Evolutionary conservation across 352 stramenopile species (phyloP).

Genomic region (Globisporangium parvum): DNA sequence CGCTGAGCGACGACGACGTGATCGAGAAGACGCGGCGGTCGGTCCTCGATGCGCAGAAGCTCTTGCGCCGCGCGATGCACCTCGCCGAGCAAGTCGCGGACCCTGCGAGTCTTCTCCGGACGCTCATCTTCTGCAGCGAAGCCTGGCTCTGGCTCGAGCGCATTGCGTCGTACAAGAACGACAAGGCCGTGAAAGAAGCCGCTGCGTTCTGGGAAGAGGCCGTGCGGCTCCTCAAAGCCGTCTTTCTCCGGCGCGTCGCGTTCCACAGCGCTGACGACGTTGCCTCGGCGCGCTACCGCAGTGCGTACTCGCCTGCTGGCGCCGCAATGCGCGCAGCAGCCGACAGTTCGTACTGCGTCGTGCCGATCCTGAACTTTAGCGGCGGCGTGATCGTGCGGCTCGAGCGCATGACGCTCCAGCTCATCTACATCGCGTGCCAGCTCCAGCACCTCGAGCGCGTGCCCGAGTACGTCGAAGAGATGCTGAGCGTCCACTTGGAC

Average conservation of each 20-base stretch:
- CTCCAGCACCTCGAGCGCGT: slow-evolving; percentile 75
- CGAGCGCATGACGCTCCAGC: slow-evolving; percentile 56
- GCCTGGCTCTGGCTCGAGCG: slow-evolving; percentile 77
- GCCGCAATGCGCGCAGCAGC: no score
- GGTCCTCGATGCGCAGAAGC: slow-evolving; percentile 54
- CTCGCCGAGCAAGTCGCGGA: slow-evolving; percentile 67
- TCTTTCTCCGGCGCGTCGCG: slow-evolving; percentile 72
- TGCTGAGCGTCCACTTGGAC: slow-evolving; percentile 57
- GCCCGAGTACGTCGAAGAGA: slow-evolving; percentile 68
- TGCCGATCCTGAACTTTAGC: slow-evolving; percentile 82
- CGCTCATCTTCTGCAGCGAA: slow-evolving; percentile 57
- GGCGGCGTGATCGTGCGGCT: slow-evolving; percentile 67
- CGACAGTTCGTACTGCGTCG: slow-evolving; percentile 48
- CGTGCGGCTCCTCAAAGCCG: slow-evolving; percentile 62
- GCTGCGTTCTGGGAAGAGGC: slow-evolving; percentile 78
- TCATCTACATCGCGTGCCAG: slow-evolving; percentile 70
- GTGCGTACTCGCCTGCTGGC: background rate
- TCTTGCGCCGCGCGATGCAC: slow-evolving; percentile 55
- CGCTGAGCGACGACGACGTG: slow-evolving; percentile 27
- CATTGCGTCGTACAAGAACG: slow-evolving; percentile 70
- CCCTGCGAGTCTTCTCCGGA: slow-evolving; percentile 45
- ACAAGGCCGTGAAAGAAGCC: slow-evolving; percentile 68
- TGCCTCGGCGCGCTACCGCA: background rate
- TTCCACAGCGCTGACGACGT: slow-evolving; percentile 36
- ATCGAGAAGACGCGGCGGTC: slow-evolving; percentile 59